These are phyloP conservation scores for Solanum clarkiae DNA, from an alignment of 257 asterid species.

Conservation along the genomic window DNA sequence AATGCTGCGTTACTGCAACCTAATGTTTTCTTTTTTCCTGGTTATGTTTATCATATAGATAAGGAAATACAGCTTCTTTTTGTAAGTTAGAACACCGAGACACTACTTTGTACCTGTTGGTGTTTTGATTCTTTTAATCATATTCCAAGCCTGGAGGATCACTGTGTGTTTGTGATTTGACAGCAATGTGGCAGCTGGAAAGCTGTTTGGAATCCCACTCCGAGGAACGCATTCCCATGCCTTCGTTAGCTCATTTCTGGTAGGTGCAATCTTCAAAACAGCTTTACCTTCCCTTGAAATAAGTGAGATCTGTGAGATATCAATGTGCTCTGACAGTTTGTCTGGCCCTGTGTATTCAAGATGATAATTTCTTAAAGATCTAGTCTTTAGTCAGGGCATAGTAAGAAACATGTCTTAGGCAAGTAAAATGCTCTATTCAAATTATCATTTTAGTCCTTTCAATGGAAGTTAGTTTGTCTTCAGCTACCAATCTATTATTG, in stretches of 20 bases:
- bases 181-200: slow-evolving; percentile 99
- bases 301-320: not conserved
- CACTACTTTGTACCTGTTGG: not conserved
- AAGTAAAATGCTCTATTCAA: not conserved
- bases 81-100: not conserved
- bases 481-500: not conserved
- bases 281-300: not conserved
- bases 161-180: slow-evolving; percentile 14
- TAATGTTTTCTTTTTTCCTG: not conserved
- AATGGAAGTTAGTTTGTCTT: not conserved
- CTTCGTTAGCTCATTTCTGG: slow-evolving; percentile 96
- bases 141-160: not conserved
- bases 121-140: not conserved
- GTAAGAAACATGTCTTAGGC: not conserved
- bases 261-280: slow-evolving; percentile 12
- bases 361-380: not conserved
- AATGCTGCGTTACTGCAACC: not conserved
- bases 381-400: not conserved
- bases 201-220: slow-evolving; percentile 93
- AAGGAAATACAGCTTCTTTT: not conserved
- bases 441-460: not conserved
- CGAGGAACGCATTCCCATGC: slow-evolving; percentile 99
- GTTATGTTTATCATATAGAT: not conserved
- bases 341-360: not conserved
- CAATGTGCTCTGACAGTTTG: not conserved